A percentile compares a stretch with the other conserved stretches of the same genome.
These are phyloP conservation scores for Penicillium griseofulvum DNA, from an alignment of 2,329 filamentous ascomycete genomes.

Conservation along the genomic window DNA sequence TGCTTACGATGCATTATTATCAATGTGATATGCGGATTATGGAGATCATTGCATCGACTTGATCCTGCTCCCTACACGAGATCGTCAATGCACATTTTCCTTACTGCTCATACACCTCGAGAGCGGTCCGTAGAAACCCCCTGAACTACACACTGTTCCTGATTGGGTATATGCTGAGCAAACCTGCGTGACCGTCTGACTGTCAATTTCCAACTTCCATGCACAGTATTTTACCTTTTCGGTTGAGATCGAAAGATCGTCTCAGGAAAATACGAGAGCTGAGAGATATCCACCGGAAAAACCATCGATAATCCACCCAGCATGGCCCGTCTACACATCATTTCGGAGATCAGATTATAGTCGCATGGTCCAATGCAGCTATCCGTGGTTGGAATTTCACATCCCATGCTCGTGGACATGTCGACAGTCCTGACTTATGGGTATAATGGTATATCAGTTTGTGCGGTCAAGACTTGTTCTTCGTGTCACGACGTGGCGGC, in stretches of 20 bases:
- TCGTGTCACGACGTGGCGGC: slow-evolving; percentile 31
- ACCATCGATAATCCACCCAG: neutral
- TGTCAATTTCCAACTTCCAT: slow-evolving; percentile 1
- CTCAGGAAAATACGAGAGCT: neutral
- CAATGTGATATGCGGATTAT: neutral
- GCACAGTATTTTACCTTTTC: slow-evolving; percentile 1
- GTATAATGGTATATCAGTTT: neutral
- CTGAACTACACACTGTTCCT: neutral
- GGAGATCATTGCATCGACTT: neutral
- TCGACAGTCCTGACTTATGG: neutral
- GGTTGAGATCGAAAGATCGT: slow-evolving; percentile 16
- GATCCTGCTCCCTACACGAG: neutral
- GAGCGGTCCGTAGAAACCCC: neutral
- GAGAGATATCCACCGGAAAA: neutral
- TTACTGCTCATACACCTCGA: neutral
- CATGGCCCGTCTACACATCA: slow-evolving; percentile 2
- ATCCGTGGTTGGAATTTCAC: slow-evolving; percentile 20
- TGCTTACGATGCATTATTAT: neutral
- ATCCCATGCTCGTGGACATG: neutral
- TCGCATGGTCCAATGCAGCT: slow-evolving; percentile 19
- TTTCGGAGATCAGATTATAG: slow-evolving; percentile 17
- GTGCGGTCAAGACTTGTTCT: neutral
- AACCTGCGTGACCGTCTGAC: slow-evolving; percentile 13
- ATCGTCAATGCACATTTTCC: neutral
- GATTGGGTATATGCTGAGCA: neutral